Evolutionary conservation across 768 basidiomycete genomes (phyloP), one percentile per base, ranked within the genome.

Genomic region (Myochromella boudieri): DNA sequence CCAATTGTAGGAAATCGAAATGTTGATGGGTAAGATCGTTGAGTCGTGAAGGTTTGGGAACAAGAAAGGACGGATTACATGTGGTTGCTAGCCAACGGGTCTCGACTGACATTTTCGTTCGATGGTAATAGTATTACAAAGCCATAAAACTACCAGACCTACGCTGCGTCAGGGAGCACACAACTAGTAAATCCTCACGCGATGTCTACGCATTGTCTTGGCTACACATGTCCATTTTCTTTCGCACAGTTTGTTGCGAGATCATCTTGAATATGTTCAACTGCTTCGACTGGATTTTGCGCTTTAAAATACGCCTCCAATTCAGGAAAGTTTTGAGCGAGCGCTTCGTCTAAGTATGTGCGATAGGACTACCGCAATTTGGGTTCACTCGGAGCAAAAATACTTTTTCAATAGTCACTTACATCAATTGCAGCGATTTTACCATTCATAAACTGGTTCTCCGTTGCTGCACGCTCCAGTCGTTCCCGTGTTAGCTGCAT

Each of bases 401-500:
- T 20, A 36, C 34, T n/a, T n/a, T 33, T 27, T 48, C 20, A n/a
- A 33, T 26, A 24, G 11, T 22, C 56, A 12, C 79, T 56, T 52
- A 89, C 88, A 44, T 82, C 77, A 21, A 93, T 77, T 1, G 89
- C 91, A 36, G 77, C 75, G 29, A 93, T 87, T 60, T 92, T 91
- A 22, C 87, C 90, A 58, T 92, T 90, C 85, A 91, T 89, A 54
- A 91, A 92, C 59, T 91, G 91, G 60, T 93, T 93, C 68, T 93
- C 91, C 2, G 87, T 87, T 24, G 91, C 88, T 0, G 88, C 81
- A 43, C 89, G 76, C 67, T 93, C 91, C 11, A 93, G 65, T 41
- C 87, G 75, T 48, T 91, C 89, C 53, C 81, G 80, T 14, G 91
- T 91, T 42, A 91, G 71, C 59, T 84, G 82, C 82, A 88, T 84